These are phyloP conservation scores for Neonectria faginata DNA, from an alignment of 2,329 filamentous ascomycete genomes.

Conservation along the genomic window DNA sequence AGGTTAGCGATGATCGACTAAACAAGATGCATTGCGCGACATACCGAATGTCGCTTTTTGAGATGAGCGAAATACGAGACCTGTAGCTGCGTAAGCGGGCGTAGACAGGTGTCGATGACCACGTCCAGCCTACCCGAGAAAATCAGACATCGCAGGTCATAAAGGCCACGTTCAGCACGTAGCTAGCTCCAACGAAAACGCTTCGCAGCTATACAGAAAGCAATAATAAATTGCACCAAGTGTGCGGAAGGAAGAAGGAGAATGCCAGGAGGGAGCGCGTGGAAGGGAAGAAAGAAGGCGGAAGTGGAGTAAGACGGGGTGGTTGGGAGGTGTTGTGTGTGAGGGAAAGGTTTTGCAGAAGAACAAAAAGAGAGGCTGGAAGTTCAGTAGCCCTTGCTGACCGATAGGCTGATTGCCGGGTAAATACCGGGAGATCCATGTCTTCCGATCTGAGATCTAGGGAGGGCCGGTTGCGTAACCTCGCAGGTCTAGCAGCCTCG, in stretches of 20 bases:
- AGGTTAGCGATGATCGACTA: slow-evolving; percentile 49
- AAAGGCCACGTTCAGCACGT: slow-evolving; percentile 57
- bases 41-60: slow-evolving; percentile 96
- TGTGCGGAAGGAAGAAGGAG: slow-evolving; percentile 32
- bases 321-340: slow-evolving; percentile 43
- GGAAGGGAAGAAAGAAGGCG: slow-evolving; percentile 37
- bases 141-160: slow-evolving; percentile 66
- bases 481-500: background rate
- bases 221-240: slow-evolving; percentile 35
- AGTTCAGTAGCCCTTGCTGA: slow-evolving; percentile 42
- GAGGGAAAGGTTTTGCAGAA: slow-evolving; percentile 51
- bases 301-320: slow-evolving; percentile 37
- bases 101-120: slow-evolving; percentile 45
- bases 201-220: slow-evolving; percentile 39
- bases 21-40: slow-evolving; percentile 47
- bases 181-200: slow-evolving; percentile 47
- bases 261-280: slow-evolving; percentile 32
- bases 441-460: background rate
- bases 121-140: slow-evolving; percentile 64
- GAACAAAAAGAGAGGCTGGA: slow-evolving; percentile 49
- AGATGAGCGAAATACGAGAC: slow-evolving; percentile 95
- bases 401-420: slow-evolving; percentile 41
- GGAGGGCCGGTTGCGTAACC: background rate
- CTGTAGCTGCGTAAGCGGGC: slow-evolving; percentile 61
- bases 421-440: slow-evolving; percentile 24